These are phyloP conservation scores for Arabis hirsuta DNA, from an alignment of 345 rosid species.

Conservation along the genomic window DNA sequence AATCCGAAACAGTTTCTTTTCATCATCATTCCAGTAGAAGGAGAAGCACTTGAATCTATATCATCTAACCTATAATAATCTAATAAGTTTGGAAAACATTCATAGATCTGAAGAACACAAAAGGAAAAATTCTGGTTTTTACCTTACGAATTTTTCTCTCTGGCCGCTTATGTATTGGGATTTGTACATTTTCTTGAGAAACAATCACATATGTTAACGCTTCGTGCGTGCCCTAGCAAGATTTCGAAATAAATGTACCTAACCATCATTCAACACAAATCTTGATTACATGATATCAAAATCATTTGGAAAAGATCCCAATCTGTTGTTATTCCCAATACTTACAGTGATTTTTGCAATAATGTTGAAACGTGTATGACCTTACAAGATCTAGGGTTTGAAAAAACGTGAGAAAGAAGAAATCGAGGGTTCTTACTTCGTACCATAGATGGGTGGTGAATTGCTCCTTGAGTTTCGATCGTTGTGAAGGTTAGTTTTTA, in stretches of 20 bases:
- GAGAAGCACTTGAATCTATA: constrained; percentile 59
- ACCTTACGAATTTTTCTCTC: constrained; percentile 81
- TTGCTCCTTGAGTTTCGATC: neutral
- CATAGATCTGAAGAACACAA: constrained; percentile 13
- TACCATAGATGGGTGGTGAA: constrained; percentile 23
- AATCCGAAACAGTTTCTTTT: constrained; percentile 52
- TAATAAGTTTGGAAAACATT: neutral
- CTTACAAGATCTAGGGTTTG: constrained; percentile 8
- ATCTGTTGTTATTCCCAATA: neutral
- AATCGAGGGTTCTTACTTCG: constrained; percentile 13
- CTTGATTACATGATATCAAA: constrained; percentile 14
- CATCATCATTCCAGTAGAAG: constrained; percentile 48
- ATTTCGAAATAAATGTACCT: neutral
- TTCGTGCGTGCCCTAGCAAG: too few relatives aligned
- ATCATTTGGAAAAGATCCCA: neutral
- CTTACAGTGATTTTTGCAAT: neutral
- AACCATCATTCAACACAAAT: constrained; percentile 13
- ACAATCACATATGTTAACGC: constrained; percentile 3
- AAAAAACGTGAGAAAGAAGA: constrained; percentile 37
- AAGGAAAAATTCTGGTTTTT: neutral
- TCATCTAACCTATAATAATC: constrained; percentile 67
- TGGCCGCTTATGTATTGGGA: constrained; percentile 79
- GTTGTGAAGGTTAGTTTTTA: neutral
- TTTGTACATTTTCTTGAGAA: constrained; percentile 59
- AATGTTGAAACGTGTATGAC: constrained; percentile 19